Conservation (phyloP, 371 early-diverging fungal genomes). For the Mucor piriformis region DNA sequence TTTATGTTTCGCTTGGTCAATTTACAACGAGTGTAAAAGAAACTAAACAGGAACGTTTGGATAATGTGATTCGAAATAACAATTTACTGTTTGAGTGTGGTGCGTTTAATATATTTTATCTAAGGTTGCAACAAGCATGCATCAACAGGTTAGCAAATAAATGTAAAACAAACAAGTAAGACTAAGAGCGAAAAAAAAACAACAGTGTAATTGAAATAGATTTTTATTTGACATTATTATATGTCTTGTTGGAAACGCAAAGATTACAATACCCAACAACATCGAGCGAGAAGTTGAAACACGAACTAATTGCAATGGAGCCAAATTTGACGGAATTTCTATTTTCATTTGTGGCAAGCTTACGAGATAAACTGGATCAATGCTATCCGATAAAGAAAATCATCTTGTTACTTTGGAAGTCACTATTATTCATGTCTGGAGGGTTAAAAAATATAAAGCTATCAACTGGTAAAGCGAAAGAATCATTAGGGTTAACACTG, state of each 20-base stretch:
- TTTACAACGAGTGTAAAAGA: slow-evolving; percentile 2
- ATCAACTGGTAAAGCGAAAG: slow-evolving; percentile 27
- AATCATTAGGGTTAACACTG: not conserved
- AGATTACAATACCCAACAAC: slow-evolving; percentile 24
- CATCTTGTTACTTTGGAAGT: slow-evolving; percentile 61
- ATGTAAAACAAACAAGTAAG: not conserved
- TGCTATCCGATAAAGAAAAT: slow-evolving; percentile 74
- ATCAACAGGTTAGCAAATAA: not conserved
- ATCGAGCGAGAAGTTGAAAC: not conserved
- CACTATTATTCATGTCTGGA: slow-evolving; percentile 65
- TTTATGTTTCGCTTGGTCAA: not conserved
- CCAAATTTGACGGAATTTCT: slow-evolving; percentile 53
- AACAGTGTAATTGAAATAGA: slow-evolving; percentile 47
- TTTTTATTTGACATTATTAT: slow-evolving; percentile 60
- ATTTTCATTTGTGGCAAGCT: slow-evolving; percentile 49
- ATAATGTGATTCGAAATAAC: slow-evolving; percentile 38
- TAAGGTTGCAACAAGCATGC: slow-evolving; percentile 40
- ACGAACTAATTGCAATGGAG: not conserved
- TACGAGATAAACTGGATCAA: slow-evolving; percentile 28
- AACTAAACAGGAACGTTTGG: not conserved
- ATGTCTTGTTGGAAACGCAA: slow-evolving; percentile 56
- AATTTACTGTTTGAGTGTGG: slow-evolving; percentile 40
- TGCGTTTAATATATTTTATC: slow-evolving; percentile 48
- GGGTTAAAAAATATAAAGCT: slow-evolving; percentile 51
- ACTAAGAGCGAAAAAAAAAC: not conserved